A percentile compares a stretch with the other conserved stretches of the same genome.
These are phyloP conservation scores for Sphaceloma murrayae DNA, from an alignment of 2,329 filamentous ascomycete species.

Conservation along the genomic window DNA sequence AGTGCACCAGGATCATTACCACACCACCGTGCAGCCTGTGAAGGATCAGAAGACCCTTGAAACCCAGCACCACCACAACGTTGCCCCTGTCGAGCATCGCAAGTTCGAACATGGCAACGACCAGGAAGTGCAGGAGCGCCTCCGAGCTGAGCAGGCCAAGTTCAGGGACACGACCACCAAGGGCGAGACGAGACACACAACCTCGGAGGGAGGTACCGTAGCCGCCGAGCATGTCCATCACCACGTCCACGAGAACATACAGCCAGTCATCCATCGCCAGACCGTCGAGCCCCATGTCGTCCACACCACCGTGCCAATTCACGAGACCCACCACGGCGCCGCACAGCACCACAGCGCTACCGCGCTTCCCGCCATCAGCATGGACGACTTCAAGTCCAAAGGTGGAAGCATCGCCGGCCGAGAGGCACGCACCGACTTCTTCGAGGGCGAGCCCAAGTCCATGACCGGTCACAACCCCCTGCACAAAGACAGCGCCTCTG, in stretches of 20 bases:
- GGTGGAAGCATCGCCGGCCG: conserved; percentile 47
- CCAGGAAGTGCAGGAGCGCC: conserved; percentile 36
- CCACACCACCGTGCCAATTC: conserved; percentile 62
- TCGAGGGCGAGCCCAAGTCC: conserved; percentile 51
- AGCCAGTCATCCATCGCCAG: conserved; percentile 61
- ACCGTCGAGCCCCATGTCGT: conserved; percentile 56
- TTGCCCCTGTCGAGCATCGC: conserved; percentile 50
- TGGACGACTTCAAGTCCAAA: conserved; percentile 53
- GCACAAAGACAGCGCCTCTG: conserved; percentile 2
- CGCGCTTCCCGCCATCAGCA: conserved; percentile 52
- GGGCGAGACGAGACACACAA: conserved; percentile 42
- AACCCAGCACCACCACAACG: conserved; percentile 54
- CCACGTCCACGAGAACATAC: conserved; percentile 58
- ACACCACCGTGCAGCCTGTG: conserved; percentile 58
- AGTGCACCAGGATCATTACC: conserved; percentile 62
- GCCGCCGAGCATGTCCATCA: conserved; percentile 57
- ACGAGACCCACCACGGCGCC: conserved; percentile 60
- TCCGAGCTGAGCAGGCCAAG: conserved; percentile 45
- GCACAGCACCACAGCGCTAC: conserved; percentile 57
- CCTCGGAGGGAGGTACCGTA: conserved; percentile 40
- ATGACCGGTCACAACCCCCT: conserved; percentile 30
- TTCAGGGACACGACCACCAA: conserved; percentile 45
- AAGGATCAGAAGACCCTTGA: conserved; percentile 39
- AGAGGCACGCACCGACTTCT: conserved; percentile 49
- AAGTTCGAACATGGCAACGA: conserved; percentile 53